Base-by-base conservation (phyloP, 2,329 filamentous ascomycete genomes). In the Penicillium sp. region DNA sequence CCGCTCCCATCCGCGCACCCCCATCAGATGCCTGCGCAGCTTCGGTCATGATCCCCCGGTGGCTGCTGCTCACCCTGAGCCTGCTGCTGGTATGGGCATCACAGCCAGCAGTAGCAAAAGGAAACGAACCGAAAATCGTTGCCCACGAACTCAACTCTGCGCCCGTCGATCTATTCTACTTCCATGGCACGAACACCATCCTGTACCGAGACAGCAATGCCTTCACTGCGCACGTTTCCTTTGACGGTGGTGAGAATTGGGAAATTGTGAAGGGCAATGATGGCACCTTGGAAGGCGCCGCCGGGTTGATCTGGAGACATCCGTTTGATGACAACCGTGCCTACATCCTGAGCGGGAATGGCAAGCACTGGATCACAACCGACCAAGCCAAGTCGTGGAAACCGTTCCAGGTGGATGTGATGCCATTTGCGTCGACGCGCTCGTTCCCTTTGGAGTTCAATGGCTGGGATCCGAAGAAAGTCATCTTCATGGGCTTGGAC, bases 311-410 rank as follows among this genome's bases (percentile, higher is more conserved):
- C 47, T 74, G 84, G 65, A 86, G 89, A 78, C 93, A 96, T 74
- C 85, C 89, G 3, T 91, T 83, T 73, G 88, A 97, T 70, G 78
- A 84, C 49, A 81, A 87, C 59, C 86, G 89, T 50, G 95, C 94
- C 27, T 93, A 94, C 61, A 84, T 92, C 53, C 72, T 97, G 55
- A 91, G 91, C 14, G 76, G 81, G 51, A 78, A 81, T 55, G 81
- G 79, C 45, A 81, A 78, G 49, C 93, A 97, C 75, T 97, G 86
- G 83, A 86, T 88, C 66, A 97, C 93, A 0, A 83, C 83, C 14
- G 88, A 99, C 71, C 84, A 84, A 65, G 95, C 92, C 58, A 83
- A 94, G 74, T 86, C 82, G 7, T 99, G 94, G 94, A 74, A 79
- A 46, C 74, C 81, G 51, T 97, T 97, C 74, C 74, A 83, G 53